Evolutionary conservation across 2,329 filamentous ascomycete species (phyloP).

Genomic region (Sordariomycetes sp.): DNA sequence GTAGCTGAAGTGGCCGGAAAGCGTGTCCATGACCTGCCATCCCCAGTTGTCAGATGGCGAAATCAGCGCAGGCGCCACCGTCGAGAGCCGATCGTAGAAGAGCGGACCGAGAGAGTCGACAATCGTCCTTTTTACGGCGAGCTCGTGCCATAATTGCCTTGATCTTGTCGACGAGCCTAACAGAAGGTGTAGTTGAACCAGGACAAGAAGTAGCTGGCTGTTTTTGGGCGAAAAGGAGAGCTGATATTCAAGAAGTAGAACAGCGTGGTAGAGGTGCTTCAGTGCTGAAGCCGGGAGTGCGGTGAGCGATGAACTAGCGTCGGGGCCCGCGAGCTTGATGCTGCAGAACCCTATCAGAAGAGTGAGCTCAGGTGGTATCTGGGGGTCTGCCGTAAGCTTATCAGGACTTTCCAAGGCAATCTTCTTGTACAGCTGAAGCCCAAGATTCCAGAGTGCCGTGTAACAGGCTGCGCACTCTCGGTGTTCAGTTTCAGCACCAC

Average conservation of each 20-base stretch:
- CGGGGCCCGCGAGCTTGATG: slow-evolving; percentile 14
- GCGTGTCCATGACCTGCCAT: slow-evolving; percentile 27
- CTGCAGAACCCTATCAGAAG: slow-evolving; percentile 24
- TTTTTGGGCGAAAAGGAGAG: slow-evolving; percentile 34
- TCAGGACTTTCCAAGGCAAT: slow-evolving; percentile 4
- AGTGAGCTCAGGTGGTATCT: slow-evolving; percentile 21
- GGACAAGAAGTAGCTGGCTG: slow-evolving; percentile 35
- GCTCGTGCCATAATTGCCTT: slow-evolving; percentile 36
- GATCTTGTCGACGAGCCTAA: slow-evolving; percentile 40
- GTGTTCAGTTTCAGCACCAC: slow-evolving; percentile 10
- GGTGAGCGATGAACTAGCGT: neutral
- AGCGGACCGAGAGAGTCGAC: slow-evolving; percentile 46
- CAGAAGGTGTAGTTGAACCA: slow-evolving; percentile 41
- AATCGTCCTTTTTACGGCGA: slow-evolving; percentile 48
- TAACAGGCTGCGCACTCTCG: slow-evolving; percentile 14
- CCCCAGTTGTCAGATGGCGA: slow-evolving; percentile 20
- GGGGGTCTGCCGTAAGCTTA: slow-evolving; percentile 4
- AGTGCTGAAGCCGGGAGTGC: slow-evolving; percentile 8
- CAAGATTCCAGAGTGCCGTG: slow-evolving; percentile 10
- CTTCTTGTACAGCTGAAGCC: slow-evolving; percentile 10
- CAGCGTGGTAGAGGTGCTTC: slow-evolving; percentile 34
- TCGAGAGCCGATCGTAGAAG: slow-evolving; percentile 46
- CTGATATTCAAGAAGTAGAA: slow-evolving; percentile 40
- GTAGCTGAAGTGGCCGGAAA: slow-evolving; percentile 34
- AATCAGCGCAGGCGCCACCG: slow-evolving; percentile 33